A percentile compares a stretch with the other conserved stretches of the same genome.
Evolutionary conservation across 768 basidiomycete species (phyloP).

Genomic region (Rhodocollybia butyracea): DNA sequence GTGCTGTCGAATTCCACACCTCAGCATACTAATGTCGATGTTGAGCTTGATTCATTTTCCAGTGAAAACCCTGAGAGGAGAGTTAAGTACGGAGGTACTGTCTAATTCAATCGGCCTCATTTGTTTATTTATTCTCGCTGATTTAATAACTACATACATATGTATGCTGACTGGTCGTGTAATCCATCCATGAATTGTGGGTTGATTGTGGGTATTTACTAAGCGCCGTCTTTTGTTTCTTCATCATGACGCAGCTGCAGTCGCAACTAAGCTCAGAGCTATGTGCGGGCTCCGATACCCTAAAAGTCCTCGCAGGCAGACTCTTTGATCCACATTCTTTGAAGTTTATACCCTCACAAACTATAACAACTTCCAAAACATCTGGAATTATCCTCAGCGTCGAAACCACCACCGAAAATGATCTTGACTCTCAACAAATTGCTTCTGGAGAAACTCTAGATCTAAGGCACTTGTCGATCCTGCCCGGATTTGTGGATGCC

Average conservation of each 20-base stretch:
- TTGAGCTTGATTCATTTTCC: not conserved
- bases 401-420: slow-evolving; percentile 10
- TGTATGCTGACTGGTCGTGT: too few species aligned
- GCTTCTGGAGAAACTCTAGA: slow-evolving; percentile 29
- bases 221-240: too few species aligned
- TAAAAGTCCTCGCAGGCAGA: slow-evolving; percentile 35
- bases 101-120: too few species aligned
- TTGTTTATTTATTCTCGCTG: too few species aligned
- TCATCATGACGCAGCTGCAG: too few species aligned
- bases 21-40: not conserved
- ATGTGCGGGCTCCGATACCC: too few species aligned
- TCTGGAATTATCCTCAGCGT: slow-evolving; percentile 50
- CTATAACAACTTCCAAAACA: slow-evolving; percentile 43
- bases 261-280: too few species aligned
- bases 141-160: too few species aligned
- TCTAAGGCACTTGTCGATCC: slow-evolving; percentile 41
- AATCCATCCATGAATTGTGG: too few species aligned
- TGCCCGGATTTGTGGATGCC: slow-evolving; percentile 56
- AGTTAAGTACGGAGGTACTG: too few species aligned
- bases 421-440: not conserved
- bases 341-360: slow-evolving; percentile 37
- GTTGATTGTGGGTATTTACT: too few species aligned
- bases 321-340: slow-evolving; percentile 48
- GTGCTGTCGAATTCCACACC: not conserved
- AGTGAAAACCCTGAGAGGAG: too few species aligned